Evolutionary conservation across 306 rosid genomes (phyloP).

Genomic region (Fragaria nilgerrensis): DNA sequence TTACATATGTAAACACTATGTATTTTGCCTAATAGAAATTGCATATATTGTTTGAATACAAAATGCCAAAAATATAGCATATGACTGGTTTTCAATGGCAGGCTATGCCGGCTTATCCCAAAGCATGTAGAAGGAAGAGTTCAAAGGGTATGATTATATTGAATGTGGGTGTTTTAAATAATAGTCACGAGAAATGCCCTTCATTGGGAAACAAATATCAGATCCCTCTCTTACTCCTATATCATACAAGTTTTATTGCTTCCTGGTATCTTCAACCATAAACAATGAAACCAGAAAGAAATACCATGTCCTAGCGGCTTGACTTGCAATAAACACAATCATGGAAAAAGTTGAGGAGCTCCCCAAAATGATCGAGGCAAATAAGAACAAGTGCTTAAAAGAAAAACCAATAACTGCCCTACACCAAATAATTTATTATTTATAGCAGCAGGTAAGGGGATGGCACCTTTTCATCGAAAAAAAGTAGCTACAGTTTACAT

Average conservation of each 20-base stretch:
- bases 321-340: slow-evolving; percentile 36
- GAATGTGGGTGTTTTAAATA: slow-evolving; percentile 21
- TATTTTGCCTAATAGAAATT: neutral
- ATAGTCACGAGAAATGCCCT: slow-evolving; percentile 44
- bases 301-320: neutral
- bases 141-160: neutral
- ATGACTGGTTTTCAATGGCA: slow-evolving; percentile 14
- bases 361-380: neutral
- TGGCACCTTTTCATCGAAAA: too few relatives aligned
- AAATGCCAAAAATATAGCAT: neutral
- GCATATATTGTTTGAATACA: neutral
- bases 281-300: slow-evolving; percentile 20
- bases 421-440: neutral
- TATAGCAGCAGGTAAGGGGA: slow-evolving; percentile 13
- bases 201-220: slow-evolving; percentile 5
- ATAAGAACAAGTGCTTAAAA: slow-evolving; percentile 9
- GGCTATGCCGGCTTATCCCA: slow-evolving; percentile 24
- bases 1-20: neutral
- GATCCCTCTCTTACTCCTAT: neutral
- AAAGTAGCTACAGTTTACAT: neutral
- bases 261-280: slow-evolving; percentile 1
- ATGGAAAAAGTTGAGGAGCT: slow-evolving; percentile 38
- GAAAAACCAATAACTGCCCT: slow-evolving; percentile 2
- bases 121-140: slow-evolving; percentile 13
- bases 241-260: slow-evolving; percentile 9